Base-by-base conservation (phyloP, 2,329 filamentous ascomycete genomes). In the Lachnellula willkommii region DNA sequence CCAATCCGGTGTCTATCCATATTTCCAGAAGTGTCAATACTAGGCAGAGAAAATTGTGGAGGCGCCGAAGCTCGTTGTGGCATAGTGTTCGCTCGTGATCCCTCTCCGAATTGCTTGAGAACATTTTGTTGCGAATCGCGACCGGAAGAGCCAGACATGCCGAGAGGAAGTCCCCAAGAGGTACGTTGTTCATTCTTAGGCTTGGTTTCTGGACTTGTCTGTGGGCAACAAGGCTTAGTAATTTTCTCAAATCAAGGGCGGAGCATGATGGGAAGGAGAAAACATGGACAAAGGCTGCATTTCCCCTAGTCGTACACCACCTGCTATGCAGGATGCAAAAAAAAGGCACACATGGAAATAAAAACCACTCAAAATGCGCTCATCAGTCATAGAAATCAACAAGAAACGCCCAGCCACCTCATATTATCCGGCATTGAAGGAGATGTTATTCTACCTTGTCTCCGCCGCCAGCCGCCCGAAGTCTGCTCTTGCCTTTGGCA, bases 401-500 rank as follows among this genome's bases (percentile, higher is more conserved):
- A 54, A 55, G 58, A 57, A 64, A 63, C 59, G 64, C 67, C 64
- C 57, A 51, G 56, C 63, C 60, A 62, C 62, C 64, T 52, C 67
- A 68, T 71, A 68, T 52, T 56, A 57, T 62, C 62, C 63, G 60
- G 63, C 60, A 61, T 57, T 56, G 50, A 69, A 70, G 67, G 67
- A 70, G 67, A 73, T 75, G 84, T 78, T 75, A 85, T 90, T 90
- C 68, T 88, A 92, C 89, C 89, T 95, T 95, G 73, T 94, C 89
- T 69, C 85, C 83, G 61, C 81, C 82, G 69, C 79, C 81, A 60
- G 80, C 60, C 55, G 65, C 63, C 50, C 63, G 77, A 71, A 96
- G 84, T 73, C 90, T 93, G 74, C 82, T 93, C 75, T 89, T 93
- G 64, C 92, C 90, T 75, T 95, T 95, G 63, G 88, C 90, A 71